A percentile compares a stretch with the other conserved stretches of the same genome.
Evolutionary conservation across 305 asterid genomes (phyloP).

Genomic region (Rubia balearica): DNA sequence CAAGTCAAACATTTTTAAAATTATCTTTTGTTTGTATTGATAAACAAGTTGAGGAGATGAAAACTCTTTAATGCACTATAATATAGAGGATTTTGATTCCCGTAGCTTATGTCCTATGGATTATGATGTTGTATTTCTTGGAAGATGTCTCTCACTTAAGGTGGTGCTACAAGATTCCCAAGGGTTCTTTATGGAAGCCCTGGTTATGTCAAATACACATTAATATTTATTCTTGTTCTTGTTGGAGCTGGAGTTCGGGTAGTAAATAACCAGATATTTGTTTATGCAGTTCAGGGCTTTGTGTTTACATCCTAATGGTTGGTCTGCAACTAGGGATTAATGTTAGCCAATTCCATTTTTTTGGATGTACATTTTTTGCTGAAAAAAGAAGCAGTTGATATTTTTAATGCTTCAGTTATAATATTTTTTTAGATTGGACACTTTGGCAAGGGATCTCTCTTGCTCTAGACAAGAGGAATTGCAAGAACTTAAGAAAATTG

Average conservation of each 20-base stretch:
- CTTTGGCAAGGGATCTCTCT: constrained; percentile 60
- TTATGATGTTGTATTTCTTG: background rate
- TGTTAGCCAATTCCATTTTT: background rate
- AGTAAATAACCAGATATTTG: background rate
- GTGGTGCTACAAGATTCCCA: background rate
- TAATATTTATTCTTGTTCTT: background rate
- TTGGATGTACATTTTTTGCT: too few species aligned
- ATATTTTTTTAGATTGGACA: constrained; percentile 41
- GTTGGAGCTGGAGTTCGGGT: background rate
- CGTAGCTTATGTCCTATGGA: background rate
- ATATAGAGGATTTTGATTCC: background rate
- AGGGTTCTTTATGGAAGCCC: background rate
- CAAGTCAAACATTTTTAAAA: background rate
- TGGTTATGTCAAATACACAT: background rate
- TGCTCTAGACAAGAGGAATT: constrained; percentile 51
- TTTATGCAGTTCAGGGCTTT: background rate
- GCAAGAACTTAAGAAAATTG: constrained; percentile 55
- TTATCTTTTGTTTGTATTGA: background rate
- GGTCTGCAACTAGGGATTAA: background rate
- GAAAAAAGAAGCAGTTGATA: background rate
- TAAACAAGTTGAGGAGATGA: background rate
- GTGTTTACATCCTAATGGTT: background rate
- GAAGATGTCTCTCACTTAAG: background rate
- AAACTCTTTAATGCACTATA: too few species aligned
- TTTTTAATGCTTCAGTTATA: background rate